Conservation (phyloP, 2,329 filamentous ascomycete genomes). For the Echinosphaeria canescens region DNA sequence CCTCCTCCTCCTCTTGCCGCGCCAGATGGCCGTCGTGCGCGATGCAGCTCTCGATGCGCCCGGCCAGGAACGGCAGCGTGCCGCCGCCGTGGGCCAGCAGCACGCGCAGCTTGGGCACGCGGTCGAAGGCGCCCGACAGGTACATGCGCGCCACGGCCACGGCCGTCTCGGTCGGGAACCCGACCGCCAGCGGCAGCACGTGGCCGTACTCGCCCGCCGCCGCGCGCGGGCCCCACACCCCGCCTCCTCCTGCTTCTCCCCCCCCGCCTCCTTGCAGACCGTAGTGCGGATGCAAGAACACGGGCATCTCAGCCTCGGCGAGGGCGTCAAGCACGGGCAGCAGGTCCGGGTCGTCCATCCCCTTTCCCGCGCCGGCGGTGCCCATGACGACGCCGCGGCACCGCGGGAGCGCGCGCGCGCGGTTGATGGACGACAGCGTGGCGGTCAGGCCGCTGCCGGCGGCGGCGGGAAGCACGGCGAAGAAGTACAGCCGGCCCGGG, state of each 20-base stretch:
- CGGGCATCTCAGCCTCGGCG: constrained; percentile 36
- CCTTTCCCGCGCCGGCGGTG: constrained; percentile 58
- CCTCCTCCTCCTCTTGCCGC: constrained; percentile 13
- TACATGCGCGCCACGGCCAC: constrained; percentile 79
- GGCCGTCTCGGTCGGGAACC: constrained; percentile 83
- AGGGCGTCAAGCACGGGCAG: constrained; percentile 53
- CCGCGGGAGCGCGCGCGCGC: constrained; percentile 37
- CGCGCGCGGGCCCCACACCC: constrained; percentile 56
- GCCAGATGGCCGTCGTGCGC: constrained; percentile 61
- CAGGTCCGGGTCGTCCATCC: constrained; percentile 57
- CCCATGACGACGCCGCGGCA: constrained; percentile 79
- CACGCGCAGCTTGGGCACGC: constrained; percentile 45
- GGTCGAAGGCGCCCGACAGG: constrained; percentile 68
- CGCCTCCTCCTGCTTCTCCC: too few species aligned
- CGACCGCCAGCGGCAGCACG: constrained; percentile 65
- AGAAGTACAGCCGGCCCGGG: constrained; percentile 55
- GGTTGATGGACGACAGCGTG: constrained; percentile 35
- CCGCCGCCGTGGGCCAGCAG: constrained; percentile 78
- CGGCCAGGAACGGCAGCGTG: constrained; percentile 72
- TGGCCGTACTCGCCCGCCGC: constrained; percentile 56
- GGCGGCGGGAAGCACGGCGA: constrained; percentile 64
- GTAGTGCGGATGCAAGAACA: constrained; percentile 88
- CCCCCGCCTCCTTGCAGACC: constrained; percentile 65
- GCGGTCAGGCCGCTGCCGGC: too few species aligned
- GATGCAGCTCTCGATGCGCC: constrained; percentile 73